Evolutionary conservation across 2,329 filamentous ascomycete genomes (phyloP), one percentile per base, ranked within the genome.

Genomic region (Fonsecaea nubica): DNA sequence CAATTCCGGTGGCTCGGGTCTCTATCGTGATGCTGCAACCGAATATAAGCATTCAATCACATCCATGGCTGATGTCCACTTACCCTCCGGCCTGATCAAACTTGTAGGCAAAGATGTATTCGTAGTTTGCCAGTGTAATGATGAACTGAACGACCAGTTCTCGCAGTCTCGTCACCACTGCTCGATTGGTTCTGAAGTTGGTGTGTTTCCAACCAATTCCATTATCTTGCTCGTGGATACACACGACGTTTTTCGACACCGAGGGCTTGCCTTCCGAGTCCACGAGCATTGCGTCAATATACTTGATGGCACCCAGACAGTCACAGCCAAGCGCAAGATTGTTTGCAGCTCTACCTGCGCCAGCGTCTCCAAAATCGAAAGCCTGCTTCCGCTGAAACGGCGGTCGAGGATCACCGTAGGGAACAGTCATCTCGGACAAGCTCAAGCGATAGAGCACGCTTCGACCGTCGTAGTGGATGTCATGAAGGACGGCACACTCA

Each of bases 181-280:
- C 87, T 1, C 86, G 82, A 36, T 82, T 81, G 0, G 87, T 90
- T 4, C 88, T 81, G 79, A 85, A 89, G 77, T 90, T 90, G 15
- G 87, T 89, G 76, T 90, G 89, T 73, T 90, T 90, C 87, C 87
- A 90, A 6, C 84, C 82, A 50, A 91, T 89, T 7, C 89, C 89
- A 60, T 86, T 85, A 70, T 91, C 89, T 73, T 90, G 86, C 74
- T 91, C 89, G 72, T 91, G 89, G 4, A 90, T 77, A 72, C 89
- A 91, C 63, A 90, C 80, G 9, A 88, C 87, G 67, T 90, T 90
- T 25, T 82, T 83, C 33, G 82, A 81, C 1, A 81, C 72, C 2
- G 80, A 83, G 13, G 0, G 87, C 58, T 83, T 81, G 3, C 89
- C 89, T 54, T 86, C 78, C 3, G 82, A 74, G 15, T 82, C 80